Base-by-base conservation (phyloP, 441 rosid species). In the Euphorbia schlechtendalii region DNA sequence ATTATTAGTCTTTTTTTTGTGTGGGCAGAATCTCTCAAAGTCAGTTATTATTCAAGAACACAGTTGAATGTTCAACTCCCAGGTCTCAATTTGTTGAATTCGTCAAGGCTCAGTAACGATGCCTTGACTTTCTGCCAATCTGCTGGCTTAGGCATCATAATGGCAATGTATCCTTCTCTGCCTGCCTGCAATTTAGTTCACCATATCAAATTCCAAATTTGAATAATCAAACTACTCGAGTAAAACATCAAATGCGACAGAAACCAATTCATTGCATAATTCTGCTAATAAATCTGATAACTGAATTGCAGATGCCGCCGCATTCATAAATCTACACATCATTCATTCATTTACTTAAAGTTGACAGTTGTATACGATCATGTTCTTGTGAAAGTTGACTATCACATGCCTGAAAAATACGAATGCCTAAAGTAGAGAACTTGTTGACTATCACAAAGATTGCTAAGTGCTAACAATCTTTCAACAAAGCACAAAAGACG, bases 161-260 rank as follows among this genome's bases (percentile, higher is more conserved):
- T 90, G 14, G 96, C 98, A 56, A 90, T 77, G 73, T 83, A 90
- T 45, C 96, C 98, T 81, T 92, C 96, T 48, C 98, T 78, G 43
- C 78, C 89, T 17, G 98, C 95, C 98, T 92, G 83, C 66, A 65
- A 59, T 65, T 57, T 61, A 58, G 38, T 13, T 49, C 18, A 58
- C 17, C 1, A 56, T 61, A n/a, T 20, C 22, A 24, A 24, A n/a
- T 32, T 12, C 3, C 4, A 32, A 12, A 28, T 25, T 13, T 24
- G 30, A 24, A 30, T 18, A 20, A 24, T 57, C 49, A 20, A 24
- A 48, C 5, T 9, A 21, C 45, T 49, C n/a, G 4, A 20, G 28
- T 30, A 0, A 36, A 20, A 22, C 45, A 6, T 9, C 2, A 38
- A 51, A 59, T 8, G 63, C 55, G 66, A 34, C 54, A 60, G 27